Evolutionary conservation across 805 yeast genomes (phyloP).

Genomic region (Gaillardinia entomophila): DNA sequence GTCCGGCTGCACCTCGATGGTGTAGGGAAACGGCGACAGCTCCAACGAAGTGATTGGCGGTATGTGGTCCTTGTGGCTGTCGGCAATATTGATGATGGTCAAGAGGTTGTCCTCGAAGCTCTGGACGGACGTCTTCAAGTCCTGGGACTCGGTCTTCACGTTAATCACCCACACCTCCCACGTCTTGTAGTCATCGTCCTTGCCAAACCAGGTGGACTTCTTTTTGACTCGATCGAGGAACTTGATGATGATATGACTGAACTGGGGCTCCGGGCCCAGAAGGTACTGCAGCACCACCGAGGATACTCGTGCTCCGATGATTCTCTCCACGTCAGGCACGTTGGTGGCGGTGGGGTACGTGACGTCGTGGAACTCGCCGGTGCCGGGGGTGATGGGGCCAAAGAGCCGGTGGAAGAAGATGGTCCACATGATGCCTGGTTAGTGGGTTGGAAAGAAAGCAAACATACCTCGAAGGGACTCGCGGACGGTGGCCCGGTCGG

Average conservation of each 20-base stretch:
- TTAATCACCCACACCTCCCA: constrained; percentile 74
- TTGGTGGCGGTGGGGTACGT: constrained; percentile 51
- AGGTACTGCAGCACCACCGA: constrained; percentile 23
- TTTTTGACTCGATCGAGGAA: constrained; percentile 38
- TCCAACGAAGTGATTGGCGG: constrained; percentile 71
- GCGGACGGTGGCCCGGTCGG: constrained; percentile 48
- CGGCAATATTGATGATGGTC: constrained; percentile 47
- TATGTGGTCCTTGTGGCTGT: constrained; percentile 56
- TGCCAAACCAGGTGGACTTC: constrained; percentile 55
- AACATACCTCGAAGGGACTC: constrained; percentile 51
- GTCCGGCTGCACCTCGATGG: constrained; percentile 18
- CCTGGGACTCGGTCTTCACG: constrained; percentile 22
- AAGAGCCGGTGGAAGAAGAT: constrained; percentile 65
- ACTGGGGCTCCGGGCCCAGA: constrained; percentile 13
- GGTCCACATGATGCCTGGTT: constrained; percentile 53
- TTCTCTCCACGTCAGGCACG: constrained; percentile 43
- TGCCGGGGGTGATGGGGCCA: constrained; percentile 55
- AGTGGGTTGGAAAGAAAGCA: background rate
- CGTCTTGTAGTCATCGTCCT: constrained; percentile 31
- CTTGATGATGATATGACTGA: constrained; percentile 30
- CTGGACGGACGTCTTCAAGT: constrained; percentile 28
- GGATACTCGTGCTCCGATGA: constrained; percentile 32
- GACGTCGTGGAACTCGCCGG: constrained; percentile 50
- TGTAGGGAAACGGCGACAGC: constrained; percentile 55
- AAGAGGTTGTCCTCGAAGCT: constrained; percentile 38